A percentile compares a stretch with the other conserved stretches of the same genome.
phyloP scores from a whole-genome alignment of 352 stramenopile genomes.

The Pythium plurisporium region DNA sequence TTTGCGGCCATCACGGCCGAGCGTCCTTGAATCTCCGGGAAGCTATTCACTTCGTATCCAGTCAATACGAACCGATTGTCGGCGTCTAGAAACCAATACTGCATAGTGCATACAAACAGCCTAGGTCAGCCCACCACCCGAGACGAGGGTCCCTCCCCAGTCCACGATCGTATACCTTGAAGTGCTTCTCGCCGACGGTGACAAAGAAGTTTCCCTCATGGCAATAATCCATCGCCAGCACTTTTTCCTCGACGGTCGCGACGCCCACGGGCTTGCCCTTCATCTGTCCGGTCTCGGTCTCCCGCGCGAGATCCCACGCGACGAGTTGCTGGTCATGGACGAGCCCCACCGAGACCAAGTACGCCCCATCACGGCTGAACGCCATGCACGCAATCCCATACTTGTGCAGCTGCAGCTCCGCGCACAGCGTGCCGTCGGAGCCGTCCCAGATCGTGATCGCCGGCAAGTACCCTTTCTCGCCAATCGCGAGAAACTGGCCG shows the following conservation, averaged over 20 bases:
- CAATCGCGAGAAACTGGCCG: slow-evolving; percentile 81
- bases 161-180: too few relatives aligned
- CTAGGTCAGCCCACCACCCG: too few relatives aligned
- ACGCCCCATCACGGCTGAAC: slow-evolving; percentile 61
- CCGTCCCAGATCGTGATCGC: slow-evolving; percentile 87
- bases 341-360: slow-evolving; percentile 66
- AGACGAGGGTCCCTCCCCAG: too few relatives aligned
- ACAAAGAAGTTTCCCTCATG: slow-evolving; percentile 76
- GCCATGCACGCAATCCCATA: slow-evolving; percentile 79
- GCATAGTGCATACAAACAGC: background rate
- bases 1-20: slow-evolving; percentile 59
- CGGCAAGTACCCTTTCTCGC: slow-evolving; percentile 80
- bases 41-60: slow-evolving; percentile 42
- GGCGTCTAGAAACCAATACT: slow-evolving; percentile 77
- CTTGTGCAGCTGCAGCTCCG: slow-evolving; percentile 77
- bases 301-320: slow-evolving; percentile 53
- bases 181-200: slow-evolving; percentile 74
- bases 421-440: slow-evolving; percentile 66
- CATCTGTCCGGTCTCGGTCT: slow-evolving; percentile 19
- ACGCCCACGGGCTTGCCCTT: slow-evolving; percentile 36
- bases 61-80: slow-evolving; percentile 47
- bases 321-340: slow-evolving; percentile 83
- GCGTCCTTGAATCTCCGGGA: slow-evolving; percentile 58
- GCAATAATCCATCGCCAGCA: slow-evolving; percentile 68
- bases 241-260: slow-evolving; percentile 58